These are phyloP conservation scores for Pulveroboletus sp. DNA, from an alignment of 768 basidiomycete genomes.

Conservation along the genomic window DNA sequence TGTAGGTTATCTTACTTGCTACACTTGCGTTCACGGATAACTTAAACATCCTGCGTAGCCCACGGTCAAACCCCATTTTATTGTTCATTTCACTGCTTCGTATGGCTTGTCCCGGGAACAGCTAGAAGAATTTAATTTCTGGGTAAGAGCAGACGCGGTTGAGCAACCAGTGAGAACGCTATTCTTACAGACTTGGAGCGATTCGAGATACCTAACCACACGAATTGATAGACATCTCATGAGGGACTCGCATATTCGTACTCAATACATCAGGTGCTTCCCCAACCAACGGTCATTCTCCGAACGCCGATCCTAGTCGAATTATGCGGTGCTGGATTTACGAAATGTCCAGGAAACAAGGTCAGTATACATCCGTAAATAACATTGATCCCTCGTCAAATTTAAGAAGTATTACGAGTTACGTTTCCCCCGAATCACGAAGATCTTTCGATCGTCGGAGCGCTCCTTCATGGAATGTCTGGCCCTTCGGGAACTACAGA, in stretches of 20 bases:
- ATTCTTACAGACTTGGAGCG: neutral
- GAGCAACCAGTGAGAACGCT: constrained; percentile 18
- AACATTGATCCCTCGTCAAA: neutral
- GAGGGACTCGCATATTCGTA: constrained; percentile 51
- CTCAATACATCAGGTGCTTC: constrained; percentile 42
- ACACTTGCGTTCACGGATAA: neutral
- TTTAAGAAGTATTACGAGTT: constrained; percentile 67
- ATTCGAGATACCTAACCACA: neutral
- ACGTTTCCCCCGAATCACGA: constrained; percentile 77
- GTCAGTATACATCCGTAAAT: constrained; percentile 34
- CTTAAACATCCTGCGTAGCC: constrained; percentile 30
- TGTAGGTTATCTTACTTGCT: constrained; percentile 29
- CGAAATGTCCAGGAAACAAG: constrained; percentile 53
- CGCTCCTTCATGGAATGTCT: constrained; percentile 60
- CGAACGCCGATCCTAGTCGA: constrained; percentile 63
- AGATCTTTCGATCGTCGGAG: constrained; percentile 56
- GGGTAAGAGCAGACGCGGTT: constrained; percentile 36
- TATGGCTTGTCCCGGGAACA: constrained; percentile 68
- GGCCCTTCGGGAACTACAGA: constrained; percentile 46
- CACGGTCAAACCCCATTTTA: constrained; percentile 51
- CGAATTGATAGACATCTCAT: constrained; percentile 1
- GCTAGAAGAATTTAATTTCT: constrained; percentile 70
- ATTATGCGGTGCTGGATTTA: constrained; percentile 79
- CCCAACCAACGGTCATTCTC: constrained; percentile 54
- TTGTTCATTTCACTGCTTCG: constrained; percentile 68